A percentile compares a stretch with the other conserved stretches of the same genome.
phyloP scores from a whole-genome alignment of 2,329 filamentous ascomycete genomes.

The Fusarium phyllophilum region DNA sequence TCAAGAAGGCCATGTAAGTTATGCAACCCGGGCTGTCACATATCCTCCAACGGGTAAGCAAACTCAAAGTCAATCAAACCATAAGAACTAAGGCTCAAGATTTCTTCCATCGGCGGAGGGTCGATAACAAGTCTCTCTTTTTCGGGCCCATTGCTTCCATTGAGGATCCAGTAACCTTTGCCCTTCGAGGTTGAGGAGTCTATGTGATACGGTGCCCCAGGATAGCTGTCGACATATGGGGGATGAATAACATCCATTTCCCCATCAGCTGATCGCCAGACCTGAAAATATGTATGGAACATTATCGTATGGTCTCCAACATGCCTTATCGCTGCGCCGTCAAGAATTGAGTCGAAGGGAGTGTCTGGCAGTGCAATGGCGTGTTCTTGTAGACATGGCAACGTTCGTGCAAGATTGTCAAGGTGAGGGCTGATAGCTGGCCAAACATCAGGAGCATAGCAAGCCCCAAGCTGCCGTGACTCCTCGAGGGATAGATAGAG shows the following conservation, averaged over 20 bases:
- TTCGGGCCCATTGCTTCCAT: neutral
- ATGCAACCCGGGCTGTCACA: too few relatives aligned
- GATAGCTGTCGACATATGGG: neutral
- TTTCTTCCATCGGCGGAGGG: too few relatives aligned
- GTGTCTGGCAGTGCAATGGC: neutral
- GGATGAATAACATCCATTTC: neutral
- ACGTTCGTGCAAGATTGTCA: neutral
- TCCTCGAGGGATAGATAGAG: neutral
- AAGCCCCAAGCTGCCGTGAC: rapidly evolving
- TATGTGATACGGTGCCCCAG: rapidly evolving
- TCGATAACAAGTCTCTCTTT: too few relatives aligned
- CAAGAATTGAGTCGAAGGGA: neutral
- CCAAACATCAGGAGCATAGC: neutral
- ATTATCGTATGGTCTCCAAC: too few relatives aligned
- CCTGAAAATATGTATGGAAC: neutral
- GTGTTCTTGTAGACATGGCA: neutral
- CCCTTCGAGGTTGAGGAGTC: rapidly evolving
- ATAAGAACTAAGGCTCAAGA: too few relatives aligned
- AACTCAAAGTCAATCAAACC: too few relatives aligned
- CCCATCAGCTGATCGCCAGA: neutral
- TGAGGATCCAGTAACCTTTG: neutral
- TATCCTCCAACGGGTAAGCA: too few relatives aligned
- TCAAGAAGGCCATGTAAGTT: too few relatives aligned
- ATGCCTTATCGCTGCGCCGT: neutral
- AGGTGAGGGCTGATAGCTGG: neutral